Evolutionary conservation across 768 basidiomycete species (phyloP).

Genomic region (Mycena capillaripes): DNA sequence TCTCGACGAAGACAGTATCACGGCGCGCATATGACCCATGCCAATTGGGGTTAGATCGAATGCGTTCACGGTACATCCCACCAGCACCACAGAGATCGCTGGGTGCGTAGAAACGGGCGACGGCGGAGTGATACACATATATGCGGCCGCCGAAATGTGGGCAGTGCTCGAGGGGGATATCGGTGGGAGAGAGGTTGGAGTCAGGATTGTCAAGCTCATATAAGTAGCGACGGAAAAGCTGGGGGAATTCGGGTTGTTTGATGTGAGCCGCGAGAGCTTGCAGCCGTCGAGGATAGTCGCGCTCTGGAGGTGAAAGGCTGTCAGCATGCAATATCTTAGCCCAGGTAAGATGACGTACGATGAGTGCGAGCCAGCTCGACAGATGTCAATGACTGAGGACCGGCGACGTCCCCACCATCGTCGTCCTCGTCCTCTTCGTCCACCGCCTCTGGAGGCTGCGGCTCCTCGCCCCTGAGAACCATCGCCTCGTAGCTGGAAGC

Average conservation of each 20-base stretch:
- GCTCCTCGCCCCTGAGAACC: background rate
- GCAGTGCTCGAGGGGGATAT: background rate
- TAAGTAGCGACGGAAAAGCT: constrained; percentile 7
- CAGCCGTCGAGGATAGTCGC: background rate
- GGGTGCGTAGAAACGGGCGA: too few species aligned
- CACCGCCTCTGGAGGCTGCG: background rate
- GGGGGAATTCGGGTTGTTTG: constrained; percentile 28
- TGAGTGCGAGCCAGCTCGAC: background rate
- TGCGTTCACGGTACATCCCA: too few species aligned
- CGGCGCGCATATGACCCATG: background rate
- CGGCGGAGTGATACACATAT: too few species aligned
- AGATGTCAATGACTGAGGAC: background rate
- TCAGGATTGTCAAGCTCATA: background rate
- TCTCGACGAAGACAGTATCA: constrained; percentile 6
- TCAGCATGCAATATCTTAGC: background rate
- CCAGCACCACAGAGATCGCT: too few species aligned
- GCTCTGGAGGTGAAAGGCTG: background rate
- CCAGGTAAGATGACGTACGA: background rate
- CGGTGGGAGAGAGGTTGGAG: background rate
- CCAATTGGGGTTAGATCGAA: constrained; percentile 10
- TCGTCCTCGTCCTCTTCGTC: constrained; percentile 8
- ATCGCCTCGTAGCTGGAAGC: background rate
- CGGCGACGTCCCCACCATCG: background rate
- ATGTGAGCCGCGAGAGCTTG: constrained; percentile 35
- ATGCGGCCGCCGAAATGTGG: background rate